phyloP scores from a whole-genome alignment of 2,329 filamentous ascomycete genomes.

The Zasmidium citrigriseum region DNA sequence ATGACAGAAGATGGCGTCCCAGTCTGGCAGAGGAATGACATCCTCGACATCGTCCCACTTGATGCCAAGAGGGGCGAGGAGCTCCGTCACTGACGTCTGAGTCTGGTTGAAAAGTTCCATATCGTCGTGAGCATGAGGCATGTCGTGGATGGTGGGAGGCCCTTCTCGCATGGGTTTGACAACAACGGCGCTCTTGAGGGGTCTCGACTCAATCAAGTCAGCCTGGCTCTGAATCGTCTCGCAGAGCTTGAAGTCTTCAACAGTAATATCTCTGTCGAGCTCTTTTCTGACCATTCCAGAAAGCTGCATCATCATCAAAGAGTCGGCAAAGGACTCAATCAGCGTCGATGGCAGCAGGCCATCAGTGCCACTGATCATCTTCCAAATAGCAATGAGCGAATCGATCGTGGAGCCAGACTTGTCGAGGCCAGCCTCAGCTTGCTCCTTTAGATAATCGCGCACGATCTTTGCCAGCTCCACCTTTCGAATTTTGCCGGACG shows the following conservation, averaged over 20 bases:
- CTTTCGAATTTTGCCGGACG: conserved; percentile 50
- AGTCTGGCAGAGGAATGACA: conserved; percentile 35
- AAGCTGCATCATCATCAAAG: conserved; percentile 38
- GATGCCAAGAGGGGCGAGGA: conserved; percentile 28
- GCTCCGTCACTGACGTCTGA: conserved; percentile 24
- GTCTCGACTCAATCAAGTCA: conserved; percentile 31
- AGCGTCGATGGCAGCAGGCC: conserved; percentile 24
- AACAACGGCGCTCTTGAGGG: conserved; percentile 17
- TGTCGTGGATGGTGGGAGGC: conserved; percentile 31
- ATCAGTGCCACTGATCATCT: conserved; percentile 32
- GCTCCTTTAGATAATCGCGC: conserved; percentile 29
- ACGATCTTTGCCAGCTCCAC: conserved; percentile 37
- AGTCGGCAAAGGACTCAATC: conserved; percentile 34
- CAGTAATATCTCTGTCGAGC: conserved; percentile 33
- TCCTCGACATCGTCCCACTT: conserved; percentile 38
- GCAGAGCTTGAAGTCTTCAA: conserved; percentile 36
- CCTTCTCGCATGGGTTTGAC: conserved; percentile 26
- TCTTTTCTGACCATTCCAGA: conserved; percentile 35
- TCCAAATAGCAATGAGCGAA: conserved; percentile 33
- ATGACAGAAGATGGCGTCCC: conserved; percentile 36
- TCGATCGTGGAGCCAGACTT: conserved; percentile 32
- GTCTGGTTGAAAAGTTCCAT: conserved; percentile 26
- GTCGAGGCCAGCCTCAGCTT: conserved; percentile 27
- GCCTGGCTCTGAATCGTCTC: conserved; percentile 34
- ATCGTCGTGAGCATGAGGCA: conserved; percentile 31